Evolutionary conservation across 768 basidiomycete genomes (phyloP).

Genomic region (Pleurotus platypus): DNA sequence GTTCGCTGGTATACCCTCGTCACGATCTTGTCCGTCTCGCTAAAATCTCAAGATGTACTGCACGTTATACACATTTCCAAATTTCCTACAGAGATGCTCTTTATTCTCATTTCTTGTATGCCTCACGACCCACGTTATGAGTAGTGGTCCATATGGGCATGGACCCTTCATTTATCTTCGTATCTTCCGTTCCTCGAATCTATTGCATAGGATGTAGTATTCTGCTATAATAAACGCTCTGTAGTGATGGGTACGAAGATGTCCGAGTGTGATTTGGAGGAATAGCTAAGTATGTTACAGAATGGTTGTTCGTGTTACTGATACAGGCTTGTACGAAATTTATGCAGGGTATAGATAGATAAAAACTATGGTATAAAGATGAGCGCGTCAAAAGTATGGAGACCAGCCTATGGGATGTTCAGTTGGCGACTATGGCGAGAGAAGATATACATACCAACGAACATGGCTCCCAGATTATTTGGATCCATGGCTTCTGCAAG

Average conservation of each 20-base stretch:
- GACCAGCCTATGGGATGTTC: constrained; percentile 25
- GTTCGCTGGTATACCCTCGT: constrained; percentile 3
- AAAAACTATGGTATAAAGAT: background rate
- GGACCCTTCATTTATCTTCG: background rate
- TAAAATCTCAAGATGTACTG: background rate
- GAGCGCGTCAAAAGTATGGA: constrained; percentile 17
- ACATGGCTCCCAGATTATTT: constrained; percentile 77
- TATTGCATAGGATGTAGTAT: constrained; percentile 3
- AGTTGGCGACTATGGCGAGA: background rate
- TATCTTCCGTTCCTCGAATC: background rate
- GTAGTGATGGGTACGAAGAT: background rate
- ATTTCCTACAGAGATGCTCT: background rate
- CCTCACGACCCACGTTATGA: background rate
- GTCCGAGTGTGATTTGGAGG: background rate
- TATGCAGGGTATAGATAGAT: no score
- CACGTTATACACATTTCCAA: background rate
- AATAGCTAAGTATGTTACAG: background rate
- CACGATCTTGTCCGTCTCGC: background rate
- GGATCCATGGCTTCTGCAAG: constrained; percentile 84
- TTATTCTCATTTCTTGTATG: background rate
- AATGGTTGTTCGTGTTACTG: no score
- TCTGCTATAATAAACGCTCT: constrained; percentile 3
- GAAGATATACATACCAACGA: constrained; percentile 46
- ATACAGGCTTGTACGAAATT: background rate
- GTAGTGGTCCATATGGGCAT: background rate